Base-by-base conservation (phyloP, 2,329 filamentous ascomycete genomes). In the Talaromyces sp. region DNA sequence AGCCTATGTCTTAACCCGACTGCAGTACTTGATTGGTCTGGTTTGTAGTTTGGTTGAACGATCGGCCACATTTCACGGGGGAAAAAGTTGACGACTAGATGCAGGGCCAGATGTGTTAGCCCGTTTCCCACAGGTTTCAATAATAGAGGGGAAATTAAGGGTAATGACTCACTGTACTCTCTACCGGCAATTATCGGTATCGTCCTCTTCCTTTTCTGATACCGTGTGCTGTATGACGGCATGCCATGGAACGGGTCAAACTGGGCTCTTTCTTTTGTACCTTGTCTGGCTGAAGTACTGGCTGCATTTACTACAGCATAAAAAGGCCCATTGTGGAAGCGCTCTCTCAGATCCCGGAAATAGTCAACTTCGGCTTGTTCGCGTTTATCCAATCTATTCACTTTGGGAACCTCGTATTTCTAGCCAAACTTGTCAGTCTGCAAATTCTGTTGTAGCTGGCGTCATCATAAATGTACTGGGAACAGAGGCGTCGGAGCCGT, bases 241-340 rank as follows among this genome's bases (percentile, higher is more conserved):
- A 86, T 86, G 59, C 83, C 83, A 50, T 81, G 78, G 67, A 88
- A 88, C 1, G 85, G 83, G 69, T 88, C 83, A 67, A 86, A 83
- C 21, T 80, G 79, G 2, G 74, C 75, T 68, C 78, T 70, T 67
- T 77, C 74, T 66, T 73, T 62, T 63, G 72, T 72, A 65, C 77
- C 71, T 65, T 79, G 76, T 68, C 82, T 75, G 60, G 78, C 72
- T 59, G 75, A 62, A 52, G 73, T 66, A 21, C 73, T 68, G 50
- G 73, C 63, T 52, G 74, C 61, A 62, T 75, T 80, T 5, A 85
- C 75, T 19, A 83, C 77, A 0, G 82, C 81, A 72, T 85, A 87
- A 63, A 85, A 81, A 0, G 85, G 83, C 0, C 85, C 85, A 53
- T 86, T 81, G 66, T 85, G 84, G 60, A 84, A 80, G 51, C 77